Evolutionary conservation across 2,329 filamentous ascomycete species (phyloP), one percentile per base, ranked within the genome.

Genomic region (Conoideocrella luteorostrata): DNA sequence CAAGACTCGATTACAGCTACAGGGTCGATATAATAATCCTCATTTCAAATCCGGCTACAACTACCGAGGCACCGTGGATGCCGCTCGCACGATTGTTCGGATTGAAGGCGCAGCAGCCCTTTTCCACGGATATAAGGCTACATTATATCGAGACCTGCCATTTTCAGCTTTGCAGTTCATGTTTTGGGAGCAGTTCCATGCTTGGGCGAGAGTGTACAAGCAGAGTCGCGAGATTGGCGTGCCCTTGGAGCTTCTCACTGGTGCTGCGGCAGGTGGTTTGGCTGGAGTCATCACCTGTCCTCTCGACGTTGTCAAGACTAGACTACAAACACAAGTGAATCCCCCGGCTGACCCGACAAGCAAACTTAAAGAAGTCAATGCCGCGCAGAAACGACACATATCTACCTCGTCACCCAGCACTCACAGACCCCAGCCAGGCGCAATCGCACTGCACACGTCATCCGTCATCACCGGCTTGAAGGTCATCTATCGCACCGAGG

Each of bases 151-250:
- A 46, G 93, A 98, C 57, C 75, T 98, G 18, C 93, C 93, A 2
- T 98, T 96, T 61, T 97, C 91, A 0, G 93, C 93, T 1, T 69
- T 98, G 10, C 93, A 98, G 60, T 97, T 98, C 65, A 91, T 94
- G 57, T 96, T 98, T 62, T 98, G 95, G 71, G 93, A 98, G 65
- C 88, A 97, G 64, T 90, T 90, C 60, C 87, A 90, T 56, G 80
- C 75, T 36, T 78, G 88, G 74, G 90, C 93, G 1, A 85, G 85
- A 57, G 65, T 80, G 42, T 94, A 85, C 74, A 82, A 86, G 58
- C 80, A 84, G 26, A 85, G 82, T 49, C 78, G 84, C 45, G 88
- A 96, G 46, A 94, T 98, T 42, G 93, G 93, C 1, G 67, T 94
- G 26, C 75, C 82, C 1, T 64, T 97, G 29, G 93, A 98, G 62